Base-by-base conservation (phyloP, 2,329 filamentous ascomycete genomes). In the Aspergillus pseudotamarii region DNA sequence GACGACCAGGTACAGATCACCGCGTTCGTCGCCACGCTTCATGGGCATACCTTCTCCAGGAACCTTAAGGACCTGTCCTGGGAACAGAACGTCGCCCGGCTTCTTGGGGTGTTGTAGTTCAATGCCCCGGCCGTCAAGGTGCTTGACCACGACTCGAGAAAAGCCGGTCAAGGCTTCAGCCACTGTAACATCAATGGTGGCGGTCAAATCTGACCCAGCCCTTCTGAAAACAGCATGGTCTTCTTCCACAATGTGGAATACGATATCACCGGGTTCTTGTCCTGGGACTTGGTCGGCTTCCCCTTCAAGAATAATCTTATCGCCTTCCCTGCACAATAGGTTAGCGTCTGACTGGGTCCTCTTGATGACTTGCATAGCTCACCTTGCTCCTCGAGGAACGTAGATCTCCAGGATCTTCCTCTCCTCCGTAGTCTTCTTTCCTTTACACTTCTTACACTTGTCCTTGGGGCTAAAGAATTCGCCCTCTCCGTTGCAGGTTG, bases 361-460 rank as follows among this genome's bases (percentile, higher is more conserved):
- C 19, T 32, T 32, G 9, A n/a, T 23, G 23, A 16, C 10, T 50
- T n/a, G 28, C 9, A 51, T 51, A 38, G 51, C 32, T 61, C 71
- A 89, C 83, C 87, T 87, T 45, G 91, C 91, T 54, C 94, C 94
- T 58, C 91, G 88, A 11, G 94, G 93, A 64, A 99, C 97, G 81
- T 98, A 98, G 58, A 99, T 90, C 81, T 99, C 95, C 64, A 99
- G 84, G 4, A 94, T 91, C 82, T 98, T 99, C 80, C 92, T 95
- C 80, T 95, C 91, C 72, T 93, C 90, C 51, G 89, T 88, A 16
- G 92, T 93, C 66, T 92, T 88, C 78, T 91, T 92, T 73, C 95
- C 95, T 82, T 98, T 98, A 88, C 95, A 99, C 84, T 95, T 97
- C 85, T 96, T 97, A 85, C 95, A 99, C 76, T 93, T 92, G 75